phyloP scores from a whole-genome alignment of 306 rosid genomes.

The Trifolium pratense region DNA sequence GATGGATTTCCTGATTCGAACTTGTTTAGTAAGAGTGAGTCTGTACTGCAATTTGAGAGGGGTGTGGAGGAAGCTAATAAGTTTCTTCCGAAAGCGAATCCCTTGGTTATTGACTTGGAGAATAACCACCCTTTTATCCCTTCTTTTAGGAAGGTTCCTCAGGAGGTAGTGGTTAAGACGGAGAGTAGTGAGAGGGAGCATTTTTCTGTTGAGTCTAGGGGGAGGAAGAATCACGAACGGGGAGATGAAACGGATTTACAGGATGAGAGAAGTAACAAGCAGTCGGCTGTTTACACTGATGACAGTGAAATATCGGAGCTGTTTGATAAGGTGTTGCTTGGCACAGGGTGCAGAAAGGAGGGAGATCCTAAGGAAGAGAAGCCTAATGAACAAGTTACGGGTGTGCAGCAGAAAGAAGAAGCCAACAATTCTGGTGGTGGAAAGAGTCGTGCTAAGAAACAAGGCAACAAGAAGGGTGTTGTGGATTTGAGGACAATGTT shows the following conservation, averaged over 20 bases:
- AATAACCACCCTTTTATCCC: constrained; percentile 21
- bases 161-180: constrained; percentile 36
- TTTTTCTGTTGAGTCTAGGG: constrained; percentile 41
- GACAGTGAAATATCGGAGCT: constrained; percentile 55
- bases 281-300: constrained; percentile 47
- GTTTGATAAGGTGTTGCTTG: constrained; percentile 58
- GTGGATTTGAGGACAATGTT: constrained; percentile 69
- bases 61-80: constrained; percentile 88
- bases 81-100: constrained; percentile 71
- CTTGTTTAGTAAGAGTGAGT: constrained; percentile 52
- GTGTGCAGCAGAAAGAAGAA: constrained; percentile 48
- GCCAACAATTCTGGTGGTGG: constrained; percentile 45
- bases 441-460: constrained; percentile 45
- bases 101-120: constrained; percentile 46
- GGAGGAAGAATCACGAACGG: constrained; percentile 53
- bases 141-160: constrained; percentile 33
- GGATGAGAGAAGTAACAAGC: constrained; percentile 62
- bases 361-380: constrained; percentile 30
- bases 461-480: constrained; percentile 45
- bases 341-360: constrained; percentile 21
- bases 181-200: constrained; percentile 47
- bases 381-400: constrained; percentile 18
- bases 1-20: constrained; percentile 40
- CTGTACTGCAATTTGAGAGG: constrained; percentile 64
- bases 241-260: constrained; percentile 38